A percentile compares a stretch with the other conserved stretches of the same genome.
Conservation (phyloP, 2,329 filamentous ascomycete species). For the Cercospora zeina region DNA sequence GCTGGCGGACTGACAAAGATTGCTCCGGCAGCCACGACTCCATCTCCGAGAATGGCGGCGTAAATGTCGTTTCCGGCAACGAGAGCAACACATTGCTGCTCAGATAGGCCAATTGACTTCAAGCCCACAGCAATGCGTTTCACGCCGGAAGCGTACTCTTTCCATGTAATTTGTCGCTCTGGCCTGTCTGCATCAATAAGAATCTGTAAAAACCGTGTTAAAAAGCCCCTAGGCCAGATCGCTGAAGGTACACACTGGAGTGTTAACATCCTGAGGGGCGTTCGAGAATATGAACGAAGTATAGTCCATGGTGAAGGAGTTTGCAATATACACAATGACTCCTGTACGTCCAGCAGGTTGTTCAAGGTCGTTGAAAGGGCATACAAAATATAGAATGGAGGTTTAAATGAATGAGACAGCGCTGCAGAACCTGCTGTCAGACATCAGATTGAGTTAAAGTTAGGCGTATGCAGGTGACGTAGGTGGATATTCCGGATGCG, state of each 20-base stretch:
- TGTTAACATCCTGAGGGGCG: neutral
- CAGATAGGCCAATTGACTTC: neutral
- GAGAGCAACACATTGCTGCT: neutral
- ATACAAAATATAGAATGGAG: neutral
- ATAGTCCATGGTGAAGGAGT: neutral
- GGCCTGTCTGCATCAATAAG: neutral
- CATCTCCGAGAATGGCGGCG: neutral
- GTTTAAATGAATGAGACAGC: neutral
- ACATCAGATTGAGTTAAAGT: neutral
- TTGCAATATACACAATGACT: neutral
- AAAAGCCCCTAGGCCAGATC: neutral
- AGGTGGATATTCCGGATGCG: neutral
- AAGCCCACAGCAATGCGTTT: neutral
- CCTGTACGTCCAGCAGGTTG: neutral
- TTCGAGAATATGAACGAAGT: neutral
- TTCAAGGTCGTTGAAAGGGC: neutral
- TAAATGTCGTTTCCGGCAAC: neutral
- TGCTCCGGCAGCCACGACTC: neutral
- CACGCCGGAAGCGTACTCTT: neutral
- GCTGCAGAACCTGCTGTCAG: neutral
- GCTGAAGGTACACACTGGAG: neutral
- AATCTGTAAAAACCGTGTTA: neutral
- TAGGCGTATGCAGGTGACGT: neutral
- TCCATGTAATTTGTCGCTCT: neutral
- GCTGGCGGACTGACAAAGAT: neutral